Conservation (phyloP, 2,329 filamentous ascomycete genomes). For the Paramyrothecium sp. region DNA sequence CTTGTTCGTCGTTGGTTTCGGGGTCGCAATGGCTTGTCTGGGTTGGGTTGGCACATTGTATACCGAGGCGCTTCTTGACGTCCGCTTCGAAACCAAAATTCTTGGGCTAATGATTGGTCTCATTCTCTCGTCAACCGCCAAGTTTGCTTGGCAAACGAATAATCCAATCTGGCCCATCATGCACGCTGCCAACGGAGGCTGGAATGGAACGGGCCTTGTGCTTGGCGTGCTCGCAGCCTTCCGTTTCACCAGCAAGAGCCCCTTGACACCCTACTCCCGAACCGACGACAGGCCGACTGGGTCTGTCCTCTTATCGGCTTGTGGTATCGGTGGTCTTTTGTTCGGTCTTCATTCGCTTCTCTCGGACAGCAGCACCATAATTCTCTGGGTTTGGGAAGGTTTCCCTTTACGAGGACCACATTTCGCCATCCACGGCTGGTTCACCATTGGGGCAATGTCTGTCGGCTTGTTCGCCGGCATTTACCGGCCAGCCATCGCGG, state of each 20-base stretch:
- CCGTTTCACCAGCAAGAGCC: constrained; percentile 68
- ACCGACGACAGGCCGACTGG: constrained; percentile 48
- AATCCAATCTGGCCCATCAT: constrained; percentile 97
- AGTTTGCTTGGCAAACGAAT: constrained; percentile 91
- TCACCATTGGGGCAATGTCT: constrained; percentile 86
- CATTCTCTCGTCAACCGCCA: constrained; percentile 80
- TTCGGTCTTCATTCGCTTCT: constrained; percentile 91
- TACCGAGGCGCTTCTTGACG: constrained; percentile 71
- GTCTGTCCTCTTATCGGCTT: constrained; percentile 67
- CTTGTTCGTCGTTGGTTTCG: constrained; percentile 78
- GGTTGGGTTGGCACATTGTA: constrained; percentile 83
- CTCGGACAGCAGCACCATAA: constrained; percentile 98
- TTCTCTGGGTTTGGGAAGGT: constrained; percentile 96
- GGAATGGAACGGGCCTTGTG: constrained; percentile 80
- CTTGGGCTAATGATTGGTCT: constrained; percentile 80
- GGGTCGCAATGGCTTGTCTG: constrained; percentile 75
- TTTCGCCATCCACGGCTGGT: constrained; percentile 84
- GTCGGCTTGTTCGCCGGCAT: constrained; percentile 75
- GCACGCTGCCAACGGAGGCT: constrained; percentile 85
- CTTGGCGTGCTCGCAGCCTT: constrained; percentile 75
- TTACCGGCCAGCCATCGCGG: constrained; percentile 66
- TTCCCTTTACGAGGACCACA: constrained; percentile 88
- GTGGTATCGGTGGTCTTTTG: constrained; percentile 80
- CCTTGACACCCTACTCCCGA: constrained; percentile 39
- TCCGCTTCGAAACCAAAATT: constrained; percentile 77